Base-by-base conservation (phyloP, 441 rosid genomes). In the Mallotus japonicus region DNA sequence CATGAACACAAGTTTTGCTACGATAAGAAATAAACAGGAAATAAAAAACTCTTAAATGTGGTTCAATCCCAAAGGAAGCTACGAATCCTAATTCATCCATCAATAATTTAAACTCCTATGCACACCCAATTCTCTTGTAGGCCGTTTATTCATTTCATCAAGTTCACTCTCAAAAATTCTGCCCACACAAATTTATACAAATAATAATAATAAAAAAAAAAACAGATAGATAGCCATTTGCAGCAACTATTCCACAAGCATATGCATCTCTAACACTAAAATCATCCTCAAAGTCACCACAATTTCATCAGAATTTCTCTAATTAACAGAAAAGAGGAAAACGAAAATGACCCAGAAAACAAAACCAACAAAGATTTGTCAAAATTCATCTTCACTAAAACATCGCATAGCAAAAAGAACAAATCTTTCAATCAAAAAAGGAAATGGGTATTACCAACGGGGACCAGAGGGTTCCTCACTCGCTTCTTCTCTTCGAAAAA, bases 401-500 rank as follows among this genome's bases (percentile, higher is more conserved):
- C 57, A 65, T 49, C 28, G 13, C 69, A 65, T 2, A 60, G 9
- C 8, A 69, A 0, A 28, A 37, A 42, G 28, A 42, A 19, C 12
- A 2, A 54, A 46, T 19, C 11, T 6, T 61, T 6, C 0, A 16
- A 61, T 8, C 20, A 7, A 17, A 47, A 19, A 44, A 32, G 13
- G 24, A 3, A 32, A n/a, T 37, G 14, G 15, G 47, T 56, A 54
- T 72, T 86, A 92, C 99, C 99, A 57, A 95, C 76, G 37, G 97
- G 99, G 13, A 95, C 99, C 37, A 88, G 81, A 71, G 97, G 97
- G 75, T 95, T 95, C 76, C 92, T 84, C 22, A 77, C 83, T 9
- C 91, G 91, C 85, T 86, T 87, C 87, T 90, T 92, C 86, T 88
- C 90, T 75, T 79, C 85, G 19, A 84, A 78, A 4, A 95, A 80